Conservation (phyloP, 805 yeast species). For the Metschnikowia matae region DNA sequence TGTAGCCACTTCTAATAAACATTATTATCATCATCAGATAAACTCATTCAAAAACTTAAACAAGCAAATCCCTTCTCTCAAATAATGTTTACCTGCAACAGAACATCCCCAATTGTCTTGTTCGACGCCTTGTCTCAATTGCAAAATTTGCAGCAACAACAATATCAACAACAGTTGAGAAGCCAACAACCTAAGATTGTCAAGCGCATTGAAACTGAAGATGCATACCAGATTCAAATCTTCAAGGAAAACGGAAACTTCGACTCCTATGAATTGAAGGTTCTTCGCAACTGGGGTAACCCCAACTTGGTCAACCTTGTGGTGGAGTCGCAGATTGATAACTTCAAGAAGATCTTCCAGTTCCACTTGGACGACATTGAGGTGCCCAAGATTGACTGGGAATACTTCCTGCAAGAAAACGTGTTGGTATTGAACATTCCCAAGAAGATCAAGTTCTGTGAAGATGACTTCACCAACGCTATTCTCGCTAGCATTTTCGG, state of each 20-base stretch:
- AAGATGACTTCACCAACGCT: conserved; percentile 17
- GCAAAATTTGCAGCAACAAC: conserved; percentile 15
- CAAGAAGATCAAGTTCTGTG: conserved; percentile 20
- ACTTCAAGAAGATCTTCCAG: conserved; percentile 30
- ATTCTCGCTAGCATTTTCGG: conserved; percentile 13
- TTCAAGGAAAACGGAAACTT: conserved; percentile 33
- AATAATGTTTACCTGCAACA: conserved; percentile 14
- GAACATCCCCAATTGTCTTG: conserved; percentile 13
- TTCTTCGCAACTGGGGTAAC: conserved; percentile 10
- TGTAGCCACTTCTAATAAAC: not conserved
- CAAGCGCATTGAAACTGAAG: conserved; percentile 34
- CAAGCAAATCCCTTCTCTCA: not conserved
- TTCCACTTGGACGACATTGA: conserved; percentile 30
- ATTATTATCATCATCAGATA: not conserved
- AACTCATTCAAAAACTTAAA: not conserved
- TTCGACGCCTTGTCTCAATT: conserved; percentile 13
- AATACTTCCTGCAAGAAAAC: conserved; percentile 26
- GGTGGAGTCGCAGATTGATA: conserved; percentile 22
- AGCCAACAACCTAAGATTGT: conserved; percentile 25
- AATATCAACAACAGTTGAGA: conserved; percentile 9
- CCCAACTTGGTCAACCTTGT: conserved; percentile 15
- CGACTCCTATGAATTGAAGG: conserved; percentile 29
- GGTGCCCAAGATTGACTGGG: conserved; percentile 32
- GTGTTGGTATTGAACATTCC: conserved; percentile 36
- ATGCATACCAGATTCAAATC: conserved; percentile 33